Percentiles rank a stretch among this genome's conserved stretches.
These are phyloP conservation scores for Exutisphaerella laricina DNA, from an alignment of 2,329 filamentous ascomycete species.

Conservation along the genomic window DNA sequence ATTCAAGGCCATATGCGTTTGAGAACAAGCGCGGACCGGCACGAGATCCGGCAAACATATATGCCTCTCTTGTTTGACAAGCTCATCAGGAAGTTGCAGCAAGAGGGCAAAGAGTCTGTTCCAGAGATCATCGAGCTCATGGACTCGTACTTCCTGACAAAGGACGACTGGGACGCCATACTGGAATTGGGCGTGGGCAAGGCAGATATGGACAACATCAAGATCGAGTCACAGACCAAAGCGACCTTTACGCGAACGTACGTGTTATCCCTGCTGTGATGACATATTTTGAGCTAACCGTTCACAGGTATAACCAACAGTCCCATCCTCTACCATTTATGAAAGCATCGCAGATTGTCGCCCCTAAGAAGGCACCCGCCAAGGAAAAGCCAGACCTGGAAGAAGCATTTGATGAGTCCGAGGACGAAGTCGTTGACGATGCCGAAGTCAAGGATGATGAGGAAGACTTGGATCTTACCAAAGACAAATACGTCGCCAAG, in stretches of 20 bases:
- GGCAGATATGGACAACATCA: slow-evolving; percentile 68
- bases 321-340: slow-evolving; percentile 92
- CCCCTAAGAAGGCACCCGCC: slow-evolving; percentile 63
- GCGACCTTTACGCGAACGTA: slow-evolving; percentile 81
- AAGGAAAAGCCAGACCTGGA: slow-evolving; percentile 87
- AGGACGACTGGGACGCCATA: slow-evolving; percentile 90
- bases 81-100: slow-evolving; percentile 66
- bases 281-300: slow-evolving; percentile 20
- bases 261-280: slow-evolving; percentile 39
- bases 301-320: slow-evolving; percentile 69
- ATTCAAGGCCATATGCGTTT: slow-evolving; percentile 97
- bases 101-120: slow-evolving; percentile 76
- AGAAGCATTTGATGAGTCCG: slow-evolving; percentile 90
- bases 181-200: slow-evolving; percentile 84
- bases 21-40: slow-evolving; percentile 79
- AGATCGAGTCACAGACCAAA: slow-evolving; percentile 81
- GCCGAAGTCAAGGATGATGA: slow-evolving; percentile 43
- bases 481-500: slow-evolving; percentile 94
- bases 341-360: slow-evolving; percentile 74
- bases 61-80: slow-evolving; percentile 81
- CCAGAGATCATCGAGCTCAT: slow-evolving; percentile 84
- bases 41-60: slow-evolving; percentile 93
- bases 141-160: slow-evolving; percentile 94
- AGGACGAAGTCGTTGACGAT: slow-evolving; percentile 52
- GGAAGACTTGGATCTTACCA: slow-evolving; percentile 77